These are phyloP conservation scores for Chlamydomonas urium DNA, from an alignment of 139 green algal species.

Conservation along the genomic window DNA sequence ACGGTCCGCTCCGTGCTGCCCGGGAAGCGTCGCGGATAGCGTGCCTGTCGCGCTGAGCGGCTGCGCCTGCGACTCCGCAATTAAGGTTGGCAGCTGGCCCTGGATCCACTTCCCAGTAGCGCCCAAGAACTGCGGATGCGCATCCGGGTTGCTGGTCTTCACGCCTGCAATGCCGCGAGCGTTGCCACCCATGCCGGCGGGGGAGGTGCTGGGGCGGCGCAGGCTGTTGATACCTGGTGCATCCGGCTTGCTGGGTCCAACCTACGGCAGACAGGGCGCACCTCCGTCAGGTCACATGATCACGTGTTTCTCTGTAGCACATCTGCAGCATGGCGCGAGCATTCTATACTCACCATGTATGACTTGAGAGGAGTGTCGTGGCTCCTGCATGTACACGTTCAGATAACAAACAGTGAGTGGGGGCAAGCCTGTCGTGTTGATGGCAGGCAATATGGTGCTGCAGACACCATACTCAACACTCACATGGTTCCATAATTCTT, in stretches of 20 bases:
- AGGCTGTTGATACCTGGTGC: conserved; percentile 1
- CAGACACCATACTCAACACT: too few species aligned
- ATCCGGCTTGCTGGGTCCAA: conserved; percentile 10
- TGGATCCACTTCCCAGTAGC: conserved; percentile 24
- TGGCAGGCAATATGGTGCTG: background rate
- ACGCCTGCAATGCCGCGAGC: too few species aligned
- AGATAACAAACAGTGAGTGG: background rate
- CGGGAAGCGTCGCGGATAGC: conserved; percentile 9
- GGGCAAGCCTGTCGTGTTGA: background rate
- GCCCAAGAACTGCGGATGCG: conserved; percentile 20
- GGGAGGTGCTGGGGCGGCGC: conserved; percentile 2
- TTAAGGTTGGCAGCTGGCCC: conserved; percentile 13
- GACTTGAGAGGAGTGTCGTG: background rate
- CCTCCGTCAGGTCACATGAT: too few species aligned
- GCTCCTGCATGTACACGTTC: background rate
- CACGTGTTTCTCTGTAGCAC: too few species aligned
- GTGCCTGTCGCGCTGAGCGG: conserved; percentile 17
- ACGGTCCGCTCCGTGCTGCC: background rate
- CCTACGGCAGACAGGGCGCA: too few species aligned
- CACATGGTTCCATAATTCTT: too few species aligned
- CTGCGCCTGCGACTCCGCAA: conserved; percentile 26
- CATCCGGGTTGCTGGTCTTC: too few species aligned
- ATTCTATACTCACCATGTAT: conserved; percentile 13
- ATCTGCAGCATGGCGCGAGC: too few species aligned
- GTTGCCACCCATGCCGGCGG: too few species aligned